Evolutionary conservation across 2,329 filamentous ascomycete species (phyloP).

Genomic region (Fusarium staphyleae): DNA sequence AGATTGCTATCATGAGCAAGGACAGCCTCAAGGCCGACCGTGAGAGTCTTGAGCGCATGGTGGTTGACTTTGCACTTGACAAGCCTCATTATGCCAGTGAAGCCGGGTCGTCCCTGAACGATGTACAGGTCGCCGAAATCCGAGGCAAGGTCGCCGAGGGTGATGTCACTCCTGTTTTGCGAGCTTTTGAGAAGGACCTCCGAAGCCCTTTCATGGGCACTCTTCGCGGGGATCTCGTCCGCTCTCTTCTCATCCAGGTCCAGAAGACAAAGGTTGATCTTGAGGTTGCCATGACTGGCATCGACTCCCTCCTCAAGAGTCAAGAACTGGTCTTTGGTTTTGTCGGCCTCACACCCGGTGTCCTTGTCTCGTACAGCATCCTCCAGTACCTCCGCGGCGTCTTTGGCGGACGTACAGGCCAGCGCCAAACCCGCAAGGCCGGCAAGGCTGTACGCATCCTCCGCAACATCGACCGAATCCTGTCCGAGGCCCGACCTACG

Average conservation of each 20-base stretch:
- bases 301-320: conserved; percentile 92
- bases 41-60: conserved; percentile 95
- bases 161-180: conserved; percentile 89
- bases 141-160: conserved; percentile 84
- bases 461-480: conserved; percentile 85
- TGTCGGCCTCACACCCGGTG: conserved; percentile 88
- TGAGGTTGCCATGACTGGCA: conserved; percentile 93
- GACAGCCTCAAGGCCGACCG: conserved; percentile 89
- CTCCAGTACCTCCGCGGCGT: conserved; percentile 74
- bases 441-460: conserved; percentile 78
- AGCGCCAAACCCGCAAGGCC: conserved; percentile 69
- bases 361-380: conserved; percentile 82
- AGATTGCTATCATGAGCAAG: conserved; percentile 96
- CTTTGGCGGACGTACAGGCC: conserved; percentile 74
- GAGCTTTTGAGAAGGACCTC: conserved; percentile 89
- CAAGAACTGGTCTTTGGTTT: conserved; percentile 99
- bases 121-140: conserved; percentile 76
- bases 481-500: conserved; percentile 72
- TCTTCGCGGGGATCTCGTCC: conserved; percentile 83
- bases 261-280: conserved; percentile 99
- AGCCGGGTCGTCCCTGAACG: conserved; percentile 59
- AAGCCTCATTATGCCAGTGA: conserved; percentile 70
- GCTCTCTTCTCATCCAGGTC: conserved; percentile 91
- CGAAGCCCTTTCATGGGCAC: conserved; percentile 82
- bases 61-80: conserved; percentile 91